Percentiles rank a stretch among this genome's conserved stretches.
These are phyloP conservation scores for Saturnispora quitensis DNA, from an alignment of 805 yeast species.

Conservation along the genomic window DNA sequence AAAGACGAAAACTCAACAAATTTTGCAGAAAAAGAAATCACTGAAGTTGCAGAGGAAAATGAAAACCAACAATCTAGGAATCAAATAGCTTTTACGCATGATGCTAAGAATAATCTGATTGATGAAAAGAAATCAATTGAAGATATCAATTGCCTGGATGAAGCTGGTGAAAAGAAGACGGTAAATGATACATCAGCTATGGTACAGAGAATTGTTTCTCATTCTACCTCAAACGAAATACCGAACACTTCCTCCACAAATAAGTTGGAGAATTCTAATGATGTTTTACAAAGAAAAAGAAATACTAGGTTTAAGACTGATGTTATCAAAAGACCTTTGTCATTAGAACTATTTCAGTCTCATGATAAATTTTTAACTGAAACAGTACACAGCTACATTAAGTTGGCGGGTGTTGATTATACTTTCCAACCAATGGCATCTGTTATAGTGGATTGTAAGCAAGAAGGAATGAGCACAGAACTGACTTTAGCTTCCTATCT, in stretches of 20 bases:
- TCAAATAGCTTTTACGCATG: no score
- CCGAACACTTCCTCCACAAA: neutral
- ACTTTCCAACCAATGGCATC: slow-evolving; percentile 34
- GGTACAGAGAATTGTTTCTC: neutral
- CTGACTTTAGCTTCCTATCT: slow-evolving; percentile 10
- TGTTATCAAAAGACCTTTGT: slow-evolving; percentile 2
- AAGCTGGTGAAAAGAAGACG: no score
- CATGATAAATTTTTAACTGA: slow-evolving; percentile 9
- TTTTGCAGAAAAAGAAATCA: no score
- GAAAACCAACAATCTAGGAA: no score
- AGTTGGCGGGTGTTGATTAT: slow-evolving; percentile 29
- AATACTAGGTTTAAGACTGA: slow-evolving; percentile 5
- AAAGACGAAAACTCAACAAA: neutral
- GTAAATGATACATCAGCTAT: neutral
- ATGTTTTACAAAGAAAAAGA: slow-evolving; percentile 1
- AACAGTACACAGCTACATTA: slow-evolving; percentile 14
- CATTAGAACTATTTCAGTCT: slow-evolving; percentile 4
- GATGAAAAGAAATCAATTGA: no score
- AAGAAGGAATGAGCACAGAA: slow-evolving; percentile 18
- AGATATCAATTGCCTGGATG: no score
- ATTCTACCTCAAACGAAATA: neutral
- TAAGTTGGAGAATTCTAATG: neutral
- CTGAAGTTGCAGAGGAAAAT: no score
- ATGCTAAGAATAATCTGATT: no score
- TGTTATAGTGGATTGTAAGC: slow-evolving; percentile 17